A percentile compares a stretch with the other conserved stretches of the same genome.
Conservation (phyloP, 2,329 filamentous ascomycete genomes). For the Aciculosporium take region DNA sequence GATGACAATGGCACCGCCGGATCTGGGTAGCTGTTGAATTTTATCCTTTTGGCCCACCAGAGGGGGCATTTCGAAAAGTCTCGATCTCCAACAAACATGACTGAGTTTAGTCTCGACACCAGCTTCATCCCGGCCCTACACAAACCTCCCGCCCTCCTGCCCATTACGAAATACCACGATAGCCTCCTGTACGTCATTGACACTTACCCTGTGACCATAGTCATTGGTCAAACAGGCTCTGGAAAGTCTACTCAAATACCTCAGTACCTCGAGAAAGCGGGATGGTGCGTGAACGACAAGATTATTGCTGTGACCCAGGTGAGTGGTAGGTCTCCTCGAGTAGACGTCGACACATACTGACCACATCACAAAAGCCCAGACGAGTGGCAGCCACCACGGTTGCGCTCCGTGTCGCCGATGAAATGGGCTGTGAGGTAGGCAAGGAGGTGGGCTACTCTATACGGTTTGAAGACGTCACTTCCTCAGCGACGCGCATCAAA, state of each 20-base stretch:
- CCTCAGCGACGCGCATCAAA: conserved; percentile 73
- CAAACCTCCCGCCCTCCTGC: conserved; percentile 70
- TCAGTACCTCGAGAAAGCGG: conserved; percentile 74
- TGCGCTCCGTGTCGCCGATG: conserved; percentile 75
- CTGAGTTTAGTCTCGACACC: conserved; percentile 41
- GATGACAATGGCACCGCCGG: not conserved
- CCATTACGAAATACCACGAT: conserved; percentile 72
- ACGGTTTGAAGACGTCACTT: conserved; percentile 81
- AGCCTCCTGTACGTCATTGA: conserved; percentile 77
- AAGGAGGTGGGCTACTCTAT: conserved; percentile 92
- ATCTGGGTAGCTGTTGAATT: not conserved
- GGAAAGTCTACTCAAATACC: conserved; percentile 95
- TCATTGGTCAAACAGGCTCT: conserved; percentile 87
- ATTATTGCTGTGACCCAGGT: conserved; percentile 83
- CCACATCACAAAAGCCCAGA: conserved; percentile 46
- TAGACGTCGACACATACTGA: not conserved
- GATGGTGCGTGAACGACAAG: conserved; percentile 78
- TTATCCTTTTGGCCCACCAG: not conserved
- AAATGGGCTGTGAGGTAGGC: conserved; percentile 71
- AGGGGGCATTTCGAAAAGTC: not conserved
- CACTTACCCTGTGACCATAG: conserved; percentile 68
- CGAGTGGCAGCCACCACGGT: conserved; percentile 86
- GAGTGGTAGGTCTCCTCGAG: conserved; percentile 16
- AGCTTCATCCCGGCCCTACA: conserved; percentile 68
- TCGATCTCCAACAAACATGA: conserved; percentile 23